Evolutionary conservation across 2,329 filamentous ascomycete genomes (phyloP).

Genomic region (Colletotrichum caudatum): DNA sequence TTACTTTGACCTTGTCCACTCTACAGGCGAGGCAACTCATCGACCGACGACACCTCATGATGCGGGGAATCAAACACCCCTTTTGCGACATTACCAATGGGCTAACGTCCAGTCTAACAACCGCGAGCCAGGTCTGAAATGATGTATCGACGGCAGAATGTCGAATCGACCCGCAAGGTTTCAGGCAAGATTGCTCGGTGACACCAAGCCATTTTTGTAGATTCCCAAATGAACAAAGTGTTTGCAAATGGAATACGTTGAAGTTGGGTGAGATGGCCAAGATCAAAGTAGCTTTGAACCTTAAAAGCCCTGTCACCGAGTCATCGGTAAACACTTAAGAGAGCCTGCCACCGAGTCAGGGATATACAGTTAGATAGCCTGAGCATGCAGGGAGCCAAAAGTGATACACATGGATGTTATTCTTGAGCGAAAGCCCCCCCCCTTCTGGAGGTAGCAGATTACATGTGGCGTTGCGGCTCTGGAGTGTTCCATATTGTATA

Average conservation of each 20-base stretch:
- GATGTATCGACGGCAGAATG: not conserved
- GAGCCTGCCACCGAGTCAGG: too few species aligned
- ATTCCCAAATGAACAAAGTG: not conserved
- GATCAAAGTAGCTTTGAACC: not conserved
- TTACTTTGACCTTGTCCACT: slow-evolving; percentile 32
- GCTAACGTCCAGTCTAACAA: not conserved
- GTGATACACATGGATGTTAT: not conserved
- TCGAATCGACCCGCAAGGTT: too few species aligned
- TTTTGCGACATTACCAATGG: not conserved
- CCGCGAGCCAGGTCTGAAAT: not conserved
- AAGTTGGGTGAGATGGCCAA: not conserved
- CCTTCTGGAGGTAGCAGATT: too few species aligned
- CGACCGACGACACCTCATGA: slow-evolving; percentile 25
- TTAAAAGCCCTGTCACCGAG: not conserved
- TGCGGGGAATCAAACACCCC: slow-evolving; percentile 15
- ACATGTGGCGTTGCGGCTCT: not conserved
- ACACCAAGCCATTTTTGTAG: not conserved
- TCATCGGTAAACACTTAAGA: too few species aligned
- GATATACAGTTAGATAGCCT: not conserved
- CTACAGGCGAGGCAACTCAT: slow-evolving; percentile 36
- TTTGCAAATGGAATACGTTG: not conserved
- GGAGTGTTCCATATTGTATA: too few species aligned
- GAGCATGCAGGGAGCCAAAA: not conserved
- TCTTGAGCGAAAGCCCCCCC: not conserved
- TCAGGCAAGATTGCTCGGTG: not conserved